phyloP scores from a whole-genome alignment of 805 yeast genomes.

The Alloascoidea hylecoeti region DNA sequence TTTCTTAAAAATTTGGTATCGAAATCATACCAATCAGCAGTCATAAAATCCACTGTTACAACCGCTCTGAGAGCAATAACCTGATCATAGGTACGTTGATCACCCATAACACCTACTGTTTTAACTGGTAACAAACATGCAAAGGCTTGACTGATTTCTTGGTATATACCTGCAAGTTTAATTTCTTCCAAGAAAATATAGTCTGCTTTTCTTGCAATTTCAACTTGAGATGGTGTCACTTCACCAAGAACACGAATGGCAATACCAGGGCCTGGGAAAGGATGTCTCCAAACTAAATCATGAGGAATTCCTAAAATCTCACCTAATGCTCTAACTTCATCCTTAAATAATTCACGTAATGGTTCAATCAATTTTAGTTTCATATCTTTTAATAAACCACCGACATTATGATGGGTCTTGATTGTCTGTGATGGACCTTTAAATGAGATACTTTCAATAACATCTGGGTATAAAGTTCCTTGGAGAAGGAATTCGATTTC shows the following conservation, averaged over 20 bases:
- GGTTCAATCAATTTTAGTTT: conserved; percentile 97
- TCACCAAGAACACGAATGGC: conserved; percentile 97
- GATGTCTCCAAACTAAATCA: conserved; percentile 98
- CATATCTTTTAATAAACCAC: conserved; percentile 96
- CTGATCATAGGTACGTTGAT: conserved; percentile 97
- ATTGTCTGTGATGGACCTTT: conserved; percentile 99
- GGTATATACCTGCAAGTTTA: conserved; percentile 81
- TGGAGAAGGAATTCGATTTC: conserved; percentile 89
- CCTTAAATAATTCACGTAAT: conserved; percentile 94
- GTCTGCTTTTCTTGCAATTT: conserved; percentile 96
- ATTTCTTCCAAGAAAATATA: conserved; percentile 93
- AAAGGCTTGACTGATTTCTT: conserved; percentile 92
- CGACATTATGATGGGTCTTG: conserved; percentile 98
- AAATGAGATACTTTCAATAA: conserved; percentile 95
- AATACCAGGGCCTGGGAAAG: conserved; percentile 99
- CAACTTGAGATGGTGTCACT: conserved; percentile 86
- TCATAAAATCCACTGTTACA: conserved; percentile 97
- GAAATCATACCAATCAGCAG: conserved; percentile 97
- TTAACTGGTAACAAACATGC: conserved; percentile 95
- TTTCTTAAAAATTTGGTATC: conserved; percentile 85
- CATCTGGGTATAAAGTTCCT: conserved; percentile 97
- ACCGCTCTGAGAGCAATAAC: conserved; percentile 98
- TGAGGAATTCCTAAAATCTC: conserved; percentile 89
- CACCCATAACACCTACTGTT: conserved; percentile 99
- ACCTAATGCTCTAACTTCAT: conserved; percentile 96